Base-by-base conservation (phyloP, 169 alveolate genomes). In the Plasmodium billcollinsi region DNA sequence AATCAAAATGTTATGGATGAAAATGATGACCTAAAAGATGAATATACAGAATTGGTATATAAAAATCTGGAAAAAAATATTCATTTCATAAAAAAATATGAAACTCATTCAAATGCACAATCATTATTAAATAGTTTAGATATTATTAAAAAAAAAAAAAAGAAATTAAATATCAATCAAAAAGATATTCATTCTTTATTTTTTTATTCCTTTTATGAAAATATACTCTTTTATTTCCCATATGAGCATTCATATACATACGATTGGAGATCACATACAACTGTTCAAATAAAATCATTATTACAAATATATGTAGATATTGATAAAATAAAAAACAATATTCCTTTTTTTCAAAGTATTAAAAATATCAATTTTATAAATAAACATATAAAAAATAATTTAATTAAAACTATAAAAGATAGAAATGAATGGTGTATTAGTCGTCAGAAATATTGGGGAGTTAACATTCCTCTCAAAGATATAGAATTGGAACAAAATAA, bases 371-470 rank as follows among this genome's bases (percentile, higher is more conserved):
- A 88, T 47, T 90, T 93, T 73, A 43, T 86, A n/a, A 95, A 91
- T 20, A 75, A 52, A 4, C 63, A 91, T 8, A 74, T 83, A 8
- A 83, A 88, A 24, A 86, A 91, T 33, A 80, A 72, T 71, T 73
- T 95, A 70, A 59, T 74, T 52, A 92, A 92, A 69, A 88, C 91
- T 0, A 88, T 93, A 3, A 49, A 72, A 70, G 83, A 74, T 71
- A 59, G 96, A 52, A 88, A 90, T 47, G 95, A 95, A 70, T 96
- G 98, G 98, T 96, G 98, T 67, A 62, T 96, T 61, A 93, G 96
- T 59, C 90, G 98, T 43, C 98, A 96, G 76, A 66, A 96, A 54
- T 74, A 54, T 63, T 96, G 98, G 98, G 98, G 98, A 47, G 88
- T 94, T 11, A 95, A 95, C 29, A 92, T 96, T 26, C 94, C 94